phyloP scores from a whole-genome alignment of 2,329 filamentous ascomycete genomes.

The Tolypocladium endophyticum region DNA sequence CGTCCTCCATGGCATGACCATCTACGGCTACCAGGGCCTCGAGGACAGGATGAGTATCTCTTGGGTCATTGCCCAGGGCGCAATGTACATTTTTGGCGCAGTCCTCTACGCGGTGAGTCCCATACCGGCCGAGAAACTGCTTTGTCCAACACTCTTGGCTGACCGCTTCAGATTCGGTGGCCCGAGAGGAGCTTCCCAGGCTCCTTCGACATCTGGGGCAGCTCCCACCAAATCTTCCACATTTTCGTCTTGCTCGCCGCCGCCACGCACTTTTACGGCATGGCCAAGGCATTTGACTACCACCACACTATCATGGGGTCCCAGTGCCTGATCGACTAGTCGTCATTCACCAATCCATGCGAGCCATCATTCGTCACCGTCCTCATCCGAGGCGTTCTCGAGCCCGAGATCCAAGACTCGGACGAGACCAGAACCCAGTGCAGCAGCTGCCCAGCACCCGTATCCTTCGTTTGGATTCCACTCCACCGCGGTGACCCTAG shows the following conservation, averaged over 20 bases:
- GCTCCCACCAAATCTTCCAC: conserved; percentile 95
- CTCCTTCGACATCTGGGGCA: conserved; percentile 80
- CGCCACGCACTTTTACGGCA: conserved; percentile 66
- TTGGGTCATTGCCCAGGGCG: conserved; percentile 72
- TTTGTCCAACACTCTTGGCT: neutral
- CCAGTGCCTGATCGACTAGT: conserved; percentile 27
- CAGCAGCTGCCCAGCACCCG: conserved; percentile 57
- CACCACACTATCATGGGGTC: conserved; percentile 55
- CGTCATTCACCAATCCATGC: conserved; percentile 1
- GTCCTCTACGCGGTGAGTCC: conserved; percentile 67
- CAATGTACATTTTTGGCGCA: conserved; percentile 77
- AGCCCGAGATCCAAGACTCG: conserved; percentile 56
- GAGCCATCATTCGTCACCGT: conserved; percentile 1
- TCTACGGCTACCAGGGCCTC: conserved; percentile 58
- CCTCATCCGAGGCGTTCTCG: conserved; percentile 14
- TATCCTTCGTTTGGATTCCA: conserved; percentile 61
- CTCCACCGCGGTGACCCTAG: conserved; percentile 48
- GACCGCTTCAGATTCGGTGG: conserved; percentile 50
- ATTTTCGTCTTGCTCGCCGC: conserved; percentile 78
- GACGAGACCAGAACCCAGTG: conserved; percentile 56
- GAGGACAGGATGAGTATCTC: conserved; percentile 65
- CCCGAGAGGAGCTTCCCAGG: conserved; percentile 75
- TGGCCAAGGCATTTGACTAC: conserved; percentile 78
- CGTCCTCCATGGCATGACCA: conserved; percentile 60
- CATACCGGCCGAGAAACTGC: neutral